Evolutionary conservation across 2,329 filamentous ascomycete species (phyloP).

Genomic region (Alternaria solani): DNA sequence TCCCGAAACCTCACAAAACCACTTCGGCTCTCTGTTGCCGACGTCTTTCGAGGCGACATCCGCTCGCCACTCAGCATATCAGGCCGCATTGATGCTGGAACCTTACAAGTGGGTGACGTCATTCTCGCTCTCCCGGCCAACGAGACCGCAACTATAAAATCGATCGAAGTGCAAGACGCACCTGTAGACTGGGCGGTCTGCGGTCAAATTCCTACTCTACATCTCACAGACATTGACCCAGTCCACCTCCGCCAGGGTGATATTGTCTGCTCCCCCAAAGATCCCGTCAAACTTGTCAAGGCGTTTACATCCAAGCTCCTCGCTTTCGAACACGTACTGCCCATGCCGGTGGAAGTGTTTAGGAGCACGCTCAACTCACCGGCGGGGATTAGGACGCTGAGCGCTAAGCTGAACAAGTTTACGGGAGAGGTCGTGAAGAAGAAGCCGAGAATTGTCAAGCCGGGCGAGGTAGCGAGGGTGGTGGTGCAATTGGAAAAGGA

Average conservation of each 20-base stretch:
- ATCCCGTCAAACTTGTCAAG: conserved; percentile 74
- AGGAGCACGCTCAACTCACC: conserved; percentile 81
- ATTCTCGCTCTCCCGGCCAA: conserved; percentile 81
- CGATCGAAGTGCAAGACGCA: conserved; percentile 77
- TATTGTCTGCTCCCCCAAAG: conserved; percentile 76
- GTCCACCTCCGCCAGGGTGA: conserved; percentile 81
- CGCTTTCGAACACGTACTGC: conserved; percentile 88
- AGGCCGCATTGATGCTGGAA: conserved; percentile 85
- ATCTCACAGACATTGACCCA: conserved; percentile 84
- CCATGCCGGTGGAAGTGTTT: conserved; percentile 89
- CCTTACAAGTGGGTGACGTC: conserved; percentile 82
- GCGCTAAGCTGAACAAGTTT: conserved; percentile 79
- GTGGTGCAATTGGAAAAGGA: conserved; percentile 75
- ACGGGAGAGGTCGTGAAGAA: conserved; percentile 80
- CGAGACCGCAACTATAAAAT: conserved; percentile 82
- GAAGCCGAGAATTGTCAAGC: conserved; percentile 83
- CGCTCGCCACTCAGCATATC: conserved; percentile 85
- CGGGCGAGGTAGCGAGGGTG: conserved; percentile 78
- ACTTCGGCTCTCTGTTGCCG: conserved; percentile 83
- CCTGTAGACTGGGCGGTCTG: conserved; percentile 88
- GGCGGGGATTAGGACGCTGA: conserved; percentile 75
- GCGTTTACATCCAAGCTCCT: conserved; percentile 83
- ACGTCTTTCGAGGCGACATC: conserved; percentile 82
- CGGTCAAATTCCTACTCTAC: conserved; percentile 86
- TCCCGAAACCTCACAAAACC: conserved; percentile 77